Base-by-base conservation (phyloP, 345 rosid species). In the Ailanthus altissimus region DNA sequence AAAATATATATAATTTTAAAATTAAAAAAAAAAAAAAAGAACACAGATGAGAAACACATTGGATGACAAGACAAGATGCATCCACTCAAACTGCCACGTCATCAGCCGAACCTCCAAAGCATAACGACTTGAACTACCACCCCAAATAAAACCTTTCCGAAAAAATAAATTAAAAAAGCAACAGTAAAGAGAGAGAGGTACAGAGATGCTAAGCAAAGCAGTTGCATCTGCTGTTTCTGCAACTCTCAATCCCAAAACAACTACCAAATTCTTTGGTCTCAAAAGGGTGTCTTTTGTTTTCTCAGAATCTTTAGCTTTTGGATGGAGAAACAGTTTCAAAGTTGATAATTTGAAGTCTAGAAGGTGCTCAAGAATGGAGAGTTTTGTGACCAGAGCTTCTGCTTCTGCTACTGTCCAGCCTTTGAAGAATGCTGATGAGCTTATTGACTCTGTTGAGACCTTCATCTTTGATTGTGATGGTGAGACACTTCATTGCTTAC, bases 391-490 rank as follows among this genome's bases (percentile, higher is more conserved):
- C 23, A 80, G 81, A 59, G 92, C 88, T 50, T 79, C 94, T 6
- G 38, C 88, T 50, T 79, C 94, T 6, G 38, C 38, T 32, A 32
- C 38, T 32, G 85, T 97, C 3, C 88, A 86, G 81, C 94, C 96
- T 47, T 86, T 95, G 74, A 83, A 83, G 84, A 88, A 95, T 75
- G 93, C 97, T 26, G 97, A 90, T 66, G 88, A 86, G 75, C 98
- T 95, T 83, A 92, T 95, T 45, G 86, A 89, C 75, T 93, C 97
- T 62, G 98, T 93, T 53, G 94, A 93, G 85, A 93, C 99, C 45
- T 95, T 95, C 82, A 88, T 95, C 81, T 95, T 93, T 64, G 99
- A 95, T 71, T 95, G 99, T 63, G 98, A 95, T 59, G 99, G 99
- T 93, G 3, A 53, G 54, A 38, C 40, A 18, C 18, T 75, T 61